Base-by-base conservation (phyloP, 768 basidiomycete species). In the Lyophyllum decastes region DNA sequence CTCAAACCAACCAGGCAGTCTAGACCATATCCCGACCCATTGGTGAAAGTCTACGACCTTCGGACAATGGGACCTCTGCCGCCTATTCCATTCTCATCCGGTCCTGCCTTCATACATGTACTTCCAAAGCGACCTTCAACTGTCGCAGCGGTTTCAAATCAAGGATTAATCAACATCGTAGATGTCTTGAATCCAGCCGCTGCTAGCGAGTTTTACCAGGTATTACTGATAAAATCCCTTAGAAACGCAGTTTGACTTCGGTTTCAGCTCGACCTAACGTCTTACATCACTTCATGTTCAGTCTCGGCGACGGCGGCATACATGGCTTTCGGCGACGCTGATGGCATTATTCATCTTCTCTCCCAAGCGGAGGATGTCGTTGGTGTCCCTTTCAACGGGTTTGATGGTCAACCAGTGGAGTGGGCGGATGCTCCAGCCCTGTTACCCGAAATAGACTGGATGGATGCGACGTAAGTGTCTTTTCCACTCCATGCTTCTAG, bases 41-140 rank as follows among this genome's bases (percentile, higher is more conserved):
- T 95, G 33, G 93, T 99, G 61, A 97, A 96, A 73, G 80, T 98
- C 12, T 97, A 90, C 65, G 96, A 99, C 70, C 66, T 93, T 27
- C 88, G 96, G 27, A 92, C 82, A 22, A 84, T 98, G 78, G 82
- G 85, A 40, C 80, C 94, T 0, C 79, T 98, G 2, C 82, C 93
- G 2, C 94, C 96, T 0, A 81, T 98, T 27, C 86, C 92, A 1
- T 98, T 97, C 70, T 85, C 93, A 5, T 83, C 88, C 11, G 90
- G 90, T 0, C 95, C 96, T 1, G 84, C 91, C 1, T 95, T 95
- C 70, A 88, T 95, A 61, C 86, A 89, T 48, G 69, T 90, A 25
- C 78, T 95, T 30, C 93, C 95, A 1, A 88, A 82, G 60, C 82
- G 87, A n/a, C 75, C 88, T 6, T 88, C 88, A 7, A 88, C 80